Percentiles rank a stretch among this genome's conserved stretches.
Conservation (phyloP, 306 rosid species). For the Cucurbita ficifolia region DNA sequence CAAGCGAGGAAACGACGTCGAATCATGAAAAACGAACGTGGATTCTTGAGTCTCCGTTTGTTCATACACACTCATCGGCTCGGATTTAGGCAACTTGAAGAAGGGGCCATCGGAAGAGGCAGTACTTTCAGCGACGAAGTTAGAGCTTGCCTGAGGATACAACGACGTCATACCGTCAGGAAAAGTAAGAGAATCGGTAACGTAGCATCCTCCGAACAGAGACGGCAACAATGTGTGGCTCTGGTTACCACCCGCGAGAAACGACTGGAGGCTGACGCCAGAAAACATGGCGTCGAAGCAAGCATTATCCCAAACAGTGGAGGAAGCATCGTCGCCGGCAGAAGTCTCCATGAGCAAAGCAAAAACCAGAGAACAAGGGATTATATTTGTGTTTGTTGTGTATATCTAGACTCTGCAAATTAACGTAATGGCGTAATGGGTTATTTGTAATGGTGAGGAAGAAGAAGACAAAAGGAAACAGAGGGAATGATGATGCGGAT, state of each 20-base stretch:
- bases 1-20: slow-evolving; percentile 16
- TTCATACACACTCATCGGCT: slow-evolving; percentile 11
- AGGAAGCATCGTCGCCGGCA: not conserved
- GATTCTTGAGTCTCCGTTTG: not conserved
- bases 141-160: not conserved
- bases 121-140: not conserved
- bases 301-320: not conserved
- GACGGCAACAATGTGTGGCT: not conserved
- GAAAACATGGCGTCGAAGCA: slow-evolving; percentile 36
- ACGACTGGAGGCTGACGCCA: slow-evolving; percentile 31
- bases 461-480: slow-evolving; percentile 9
- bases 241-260: slow-evolving; percentile 19
- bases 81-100: slow-evolving; percentile 9
- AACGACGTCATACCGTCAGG: slow-evolving; percentile 2
- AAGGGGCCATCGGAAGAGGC: not conserved
- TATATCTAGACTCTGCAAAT: not conserved
- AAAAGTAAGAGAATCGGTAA: not conserved
- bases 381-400: not conserved
- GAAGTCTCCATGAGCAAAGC: slow-evolving; percentile 7
- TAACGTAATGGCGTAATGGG: not conserved
- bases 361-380: not conserved
- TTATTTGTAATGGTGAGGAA: not conserved
- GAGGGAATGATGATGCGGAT: slow-evolving; percentile 5
- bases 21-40: not conserved
- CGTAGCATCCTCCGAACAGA: not conserved